Evolutionary conservation across 2,329 filamentous ascomycete species (phyloP), one percentile per base, ranked within the genome.

Genomic region (Dactylellina leptospora): DNA sequence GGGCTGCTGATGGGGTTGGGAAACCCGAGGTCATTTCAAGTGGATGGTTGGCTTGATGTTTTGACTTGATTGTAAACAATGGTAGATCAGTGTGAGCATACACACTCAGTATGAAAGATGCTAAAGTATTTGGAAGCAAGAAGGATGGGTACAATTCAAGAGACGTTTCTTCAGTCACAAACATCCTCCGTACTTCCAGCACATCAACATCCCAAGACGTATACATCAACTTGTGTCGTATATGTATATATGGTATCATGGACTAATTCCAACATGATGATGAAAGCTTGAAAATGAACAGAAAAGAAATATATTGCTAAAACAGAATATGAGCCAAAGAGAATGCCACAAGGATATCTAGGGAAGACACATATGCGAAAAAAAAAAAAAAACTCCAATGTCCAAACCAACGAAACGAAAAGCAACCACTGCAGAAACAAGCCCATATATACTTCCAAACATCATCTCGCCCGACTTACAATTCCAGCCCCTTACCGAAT

Each of bases 401-500:
- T 30, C 25, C 23, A 6, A 5, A 5, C 23, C 36, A 40, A 40
- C 8, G 11, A 28, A 50, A 50, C 11, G 3, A 20, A 28, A 30
- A 30, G 30, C 9, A 36, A 28, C 28, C 36, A 38, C 10, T 23
- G 2, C 40, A 45, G 20, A 33, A 30, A 28, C 27, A 20, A 33
- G 2, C 25, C 28, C 16, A 42, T 27, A 27, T 11, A 42, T 11
- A 55, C 16, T 22, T 23, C 16, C 23, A 42, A 36, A 23, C 25
- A 42, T 10, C 3, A 6, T 10, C 1, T 27, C 4, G 4, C 33
- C 18, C 47, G 18, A 54, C 36, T 44, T 20, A 3, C 27, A 27
- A 74, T 73, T 77, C 79, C 58, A 82, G 78, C 11, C 81, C 79
- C 13, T 76, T 76, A 81, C 82, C 86, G 5, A 81, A 78, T 3